Evolutionary conservation across 73 alveolate species (phyloP).

Genomic region (Paramecium primaurelia): DNA sequence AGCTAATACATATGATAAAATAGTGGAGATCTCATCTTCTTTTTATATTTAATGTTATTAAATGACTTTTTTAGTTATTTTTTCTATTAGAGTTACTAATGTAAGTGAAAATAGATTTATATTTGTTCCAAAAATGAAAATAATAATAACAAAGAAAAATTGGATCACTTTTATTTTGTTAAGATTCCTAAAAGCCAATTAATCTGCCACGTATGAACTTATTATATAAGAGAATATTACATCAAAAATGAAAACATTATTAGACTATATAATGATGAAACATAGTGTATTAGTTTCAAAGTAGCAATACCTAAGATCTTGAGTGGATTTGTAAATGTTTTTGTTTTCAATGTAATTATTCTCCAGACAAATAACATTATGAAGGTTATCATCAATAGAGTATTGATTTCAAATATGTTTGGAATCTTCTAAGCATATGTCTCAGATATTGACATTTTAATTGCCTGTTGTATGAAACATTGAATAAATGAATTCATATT

Average conservation of each 20-base stretch:
- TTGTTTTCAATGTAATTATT: background rate
- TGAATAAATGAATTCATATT: conserved; percentile 13
- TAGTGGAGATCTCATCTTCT: background rate
- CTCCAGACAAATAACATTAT: background rate
- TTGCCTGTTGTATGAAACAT: background rate
- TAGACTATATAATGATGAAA: background rate
- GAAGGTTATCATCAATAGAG: background rate
- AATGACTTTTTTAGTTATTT: background rate
- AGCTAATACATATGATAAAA: background rate
- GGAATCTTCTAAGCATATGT: background rate
- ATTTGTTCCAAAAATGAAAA: background rate
- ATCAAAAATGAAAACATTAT: conserved; percentile 23
- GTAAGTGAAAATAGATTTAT: background rate
- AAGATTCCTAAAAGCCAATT: background rate
- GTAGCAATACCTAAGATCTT: background rate
- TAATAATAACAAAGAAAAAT: background rate
- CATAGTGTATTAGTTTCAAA: background rate
- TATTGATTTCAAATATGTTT: background rate
- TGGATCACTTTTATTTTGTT: background rate
- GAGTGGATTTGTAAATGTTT: background rate
- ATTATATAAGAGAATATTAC: background rate
- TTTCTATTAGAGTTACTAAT: background rate
- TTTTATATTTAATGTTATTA: background rate
- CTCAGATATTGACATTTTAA: background rate
- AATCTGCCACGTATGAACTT: conserved; percentile 43